These are phyloP conservation scores for Leccinum arenicola DNA, from an alignment of 768 basidiomycete genomes.

Conservation along the genomic window DNA sequence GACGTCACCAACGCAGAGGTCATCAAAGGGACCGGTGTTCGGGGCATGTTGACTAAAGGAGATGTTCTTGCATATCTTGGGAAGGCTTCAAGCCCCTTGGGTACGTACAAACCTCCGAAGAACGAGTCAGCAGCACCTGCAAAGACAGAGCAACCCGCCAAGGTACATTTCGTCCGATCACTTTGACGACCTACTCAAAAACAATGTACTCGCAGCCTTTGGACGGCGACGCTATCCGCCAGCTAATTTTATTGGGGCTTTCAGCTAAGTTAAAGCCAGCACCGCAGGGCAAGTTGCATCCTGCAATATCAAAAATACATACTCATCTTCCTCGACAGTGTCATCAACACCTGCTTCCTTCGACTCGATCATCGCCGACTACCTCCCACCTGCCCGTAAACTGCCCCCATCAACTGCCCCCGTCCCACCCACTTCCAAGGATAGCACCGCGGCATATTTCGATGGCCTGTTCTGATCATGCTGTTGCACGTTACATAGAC, in stretches of 20 bases:
- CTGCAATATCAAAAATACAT: not conserved
- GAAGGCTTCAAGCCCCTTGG: conserved; percentile 72
- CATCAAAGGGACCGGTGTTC: conserved; percentile 85
- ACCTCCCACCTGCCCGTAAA: conserved; percentile 45
- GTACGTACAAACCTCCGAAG: conserved; percentile 60
- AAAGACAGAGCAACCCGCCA: conserved; percentile 36
- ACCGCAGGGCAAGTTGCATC: conserved; percentile 39
- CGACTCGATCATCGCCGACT: conserved; percentile 74
- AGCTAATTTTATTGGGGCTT: conserved; percentile 59
- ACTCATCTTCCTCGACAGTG: conserved; percentile 30
- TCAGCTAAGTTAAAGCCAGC: conserved; percentile 52
- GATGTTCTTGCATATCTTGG: conserved; percentile 88
- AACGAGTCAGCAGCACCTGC: conserved; percentile 25
- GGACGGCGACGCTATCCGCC: conserved; percentile 63
- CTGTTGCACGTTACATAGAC: conserved; percentile 3
- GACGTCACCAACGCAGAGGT: conserved; percentile 54
- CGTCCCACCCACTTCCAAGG: conserved; percentile 17
- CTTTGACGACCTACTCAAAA: not conserved
- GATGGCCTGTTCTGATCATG: conserved; percentile 38
- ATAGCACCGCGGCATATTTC: conserved; percentile 36
- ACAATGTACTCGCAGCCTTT: conserved; percentile 38
- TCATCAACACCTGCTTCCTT: conserved; percentile 51
- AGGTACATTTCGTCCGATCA: conserved; percentile 30
- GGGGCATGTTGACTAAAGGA: conserved; percentile 96
- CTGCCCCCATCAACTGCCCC: conserved; percentile 8